Conservation (phyloP, 352 stramenopile species). For the Phytophthora palmivora region DNA sequence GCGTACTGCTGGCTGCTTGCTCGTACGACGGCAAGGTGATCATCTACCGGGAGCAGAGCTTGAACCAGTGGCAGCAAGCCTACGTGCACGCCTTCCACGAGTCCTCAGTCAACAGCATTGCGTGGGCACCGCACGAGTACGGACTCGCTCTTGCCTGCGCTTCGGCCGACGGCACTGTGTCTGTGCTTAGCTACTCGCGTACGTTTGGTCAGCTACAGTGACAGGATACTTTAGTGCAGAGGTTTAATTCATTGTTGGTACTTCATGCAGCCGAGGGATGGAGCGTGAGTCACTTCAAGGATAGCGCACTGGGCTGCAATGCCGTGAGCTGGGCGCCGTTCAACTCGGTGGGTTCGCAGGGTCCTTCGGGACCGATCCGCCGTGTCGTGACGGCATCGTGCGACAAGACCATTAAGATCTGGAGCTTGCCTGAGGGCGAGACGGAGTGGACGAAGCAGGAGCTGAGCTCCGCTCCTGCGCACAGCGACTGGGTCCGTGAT, state of each 20-base stretch:
- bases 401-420: slow-evolving; percentile 98
- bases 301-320: slow-evolving; percentile 97
- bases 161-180: slow-evolving; percentile 96
- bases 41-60: slow-evolving; percentile 95
- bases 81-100: slow-evolving; percentile 92
- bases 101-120: slow-evolving; percentile 94
- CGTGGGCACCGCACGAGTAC: slow-evolving; percentile 97
- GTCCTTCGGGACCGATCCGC: slow-evolving; percentile 55
- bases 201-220: slow-evolving; percentile 23
- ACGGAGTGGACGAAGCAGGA: slow-evolving; percentile 86
- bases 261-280: slow-evolving; percentile 76
- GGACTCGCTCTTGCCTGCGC: slow-evolving; percentile 94
- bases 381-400: slow-evolving; percentile 96
- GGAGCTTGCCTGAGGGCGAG: slow-evolving; percentile 81
- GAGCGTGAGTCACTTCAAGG: slow-evolving; percentile 93
- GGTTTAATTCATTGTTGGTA: slow-evolving; percentile 3
- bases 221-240: slow-evolving; percentile 1
- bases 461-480: slow-evolving; percentile 76
- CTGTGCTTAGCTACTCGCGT: slow-evolving; percentile 84
- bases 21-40: slow-evolving; percentile 98
- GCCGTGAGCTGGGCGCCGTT: slow-evolving; percentile 96
- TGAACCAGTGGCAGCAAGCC: slow-evolving; percentile 94
- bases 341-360: slow-evolving; percentile 63
- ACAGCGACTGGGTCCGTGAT: slow-evolving; percentile 97
- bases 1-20: slow-evolving; percentile 95